Evolutionary conservation across 192 early-diverging fungal genomes (phyloP), one percentile per base, ranked within the genome.

Genomic region (Podochytrium sp.): DNA sequence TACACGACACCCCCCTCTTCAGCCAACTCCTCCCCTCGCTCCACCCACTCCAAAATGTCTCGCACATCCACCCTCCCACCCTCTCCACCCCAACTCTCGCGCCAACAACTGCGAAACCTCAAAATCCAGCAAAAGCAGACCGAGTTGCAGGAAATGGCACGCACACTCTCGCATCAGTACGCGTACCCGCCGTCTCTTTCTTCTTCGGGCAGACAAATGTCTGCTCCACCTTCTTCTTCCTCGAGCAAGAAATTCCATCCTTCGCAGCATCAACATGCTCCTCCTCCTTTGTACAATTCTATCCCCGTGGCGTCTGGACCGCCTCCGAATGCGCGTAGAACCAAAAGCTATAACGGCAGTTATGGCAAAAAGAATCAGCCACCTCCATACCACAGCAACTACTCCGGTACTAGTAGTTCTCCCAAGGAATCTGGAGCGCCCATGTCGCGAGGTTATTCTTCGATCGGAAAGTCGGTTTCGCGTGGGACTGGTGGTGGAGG

Each of bases 61-160:
- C 29, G 12, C 25, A 34, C 66, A 27, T n/a, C 66, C 27, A 7
- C 47, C 4, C 34, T 71, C 10, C 69, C 69, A 10, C 69, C 69
- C 4, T 71, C 69, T 33, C 69, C 69, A 25, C 69, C 69, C 3
- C 69, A 71, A 2, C 53, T 71, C 6, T 60, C 56, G 4, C 52
- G 56, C 52, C 51, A 71, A 32, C 69, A 71, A 43, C 18, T 71
- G 41, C 10, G 56, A 34, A 38, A 59, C 25, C 55, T 60, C 37
- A 71, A 71, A 43, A 51, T 71, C 42, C 53, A 57, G 49, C 69
- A 71, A 30, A 71, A 71, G 39, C 69, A 71, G 43, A 27, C 25
- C 14, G 69, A 71, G 40, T 57, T 71, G 33, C 69, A 71, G 47
- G 69, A 71, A 30, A 71, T 71, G 69, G 69, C 57, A 16, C 53